Percentiles rank a stretch among this genome's conserved stretches.
These are phyloP conservation scores for Neofusicoccum umdonicola DNA, from an alignment of 2,329 filamentous ascomycete genomes.

Conservation along the genomic window DNA sequence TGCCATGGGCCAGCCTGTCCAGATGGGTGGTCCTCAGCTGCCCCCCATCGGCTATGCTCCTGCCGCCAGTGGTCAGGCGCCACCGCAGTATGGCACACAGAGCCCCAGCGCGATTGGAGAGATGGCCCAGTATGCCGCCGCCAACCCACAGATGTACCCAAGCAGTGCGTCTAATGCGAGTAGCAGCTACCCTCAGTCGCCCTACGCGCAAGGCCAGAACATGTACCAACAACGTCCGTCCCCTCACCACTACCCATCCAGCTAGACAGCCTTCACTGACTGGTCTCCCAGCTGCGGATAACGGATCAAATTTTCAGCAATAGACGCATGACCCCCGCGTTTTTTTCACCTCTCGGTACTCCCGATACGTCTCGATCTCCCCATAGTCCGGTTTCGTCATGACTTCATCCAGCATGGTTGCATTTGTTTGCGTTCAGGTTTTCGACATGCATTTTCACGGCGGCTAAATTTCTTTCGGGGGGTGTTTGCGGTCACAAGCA, in stretches of 20 bases:
- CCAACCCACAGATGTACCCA: constrained; percentile 39
- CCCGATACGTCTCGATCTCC: constrained; percentile 15
- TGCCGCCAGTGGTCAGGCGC: constrained; percentile 41
- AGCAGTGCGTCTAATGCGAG: constrained; percentile 42
- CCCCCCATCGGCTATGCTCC: constrained; percentile 53
- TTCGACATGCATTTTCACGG: constrained; percentile 37
- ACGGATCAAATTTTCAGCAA: constrained; percentile 26
- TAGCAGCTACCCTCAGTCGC: constrained; percentile 51
- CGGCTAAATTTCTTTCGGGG: constrained; percentile 36
- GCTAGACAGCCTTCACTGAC: constrained; percentile 18
- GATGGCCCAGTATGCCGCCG: constrained; percentile 49
- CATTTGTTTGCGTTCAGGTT: constrained; percentile 19
- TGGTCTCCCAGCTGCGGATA: constrained; percentile 23
- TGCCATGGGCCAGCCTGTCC: constrained; percentile 44
- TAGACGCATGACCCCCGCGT: constrained; percentile 13
- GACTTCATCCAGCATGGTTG: constrained; percentile 17
- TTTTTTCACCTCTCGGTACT: constrained; percentile 13
- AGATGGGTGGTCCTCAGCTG: constrained; percentile 48
- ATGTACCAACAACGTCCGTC: constrained; percentile 47
- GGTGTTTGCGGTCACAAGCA: constrained; percentile 27
- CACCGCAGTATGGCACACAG: constrained; percentile 47
- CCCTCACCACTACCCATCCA: constrained; percentile 8
- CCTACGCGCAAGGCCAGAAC: constrained; percentile 46
- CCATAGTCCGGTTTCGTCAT: constrained; percentile 17
- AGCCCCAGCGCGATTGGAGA: constrained; percentile 48